A percentile compares a stretch with the other conserved stretches of the same genome.
These are phyloP conservation scores for Rhinocladiella similis DNA, from an alignment of 2,329 filamentous ascomycete species.

Conservation along the genomic window DNA sequence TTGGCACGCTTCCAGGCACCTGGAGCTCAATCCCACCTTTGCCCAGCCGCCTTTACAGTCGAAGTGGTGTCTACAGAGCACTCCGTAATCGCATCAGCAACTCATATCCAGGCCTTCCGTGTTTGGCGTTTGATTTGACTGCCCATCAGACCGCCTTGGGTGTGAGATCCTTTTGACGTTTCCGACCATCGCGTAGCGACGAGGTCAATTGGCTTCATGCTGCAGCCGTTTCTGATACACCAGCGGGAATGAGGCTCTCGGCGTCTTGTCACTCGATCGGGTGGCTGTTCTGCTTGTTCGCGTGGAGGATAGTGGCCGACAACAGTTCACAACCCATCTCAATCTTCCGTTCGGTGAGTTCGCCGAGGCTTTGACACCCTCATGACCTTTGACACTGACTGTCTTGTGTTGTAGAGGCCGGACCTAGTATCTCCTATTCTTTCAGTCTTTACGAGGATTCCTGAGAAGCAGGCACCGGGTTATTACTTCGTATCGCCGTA, in stretches of 20 bases:
- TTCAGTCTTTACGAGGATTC: constrained; percentile 32
- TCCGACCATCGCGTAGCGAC: no score
- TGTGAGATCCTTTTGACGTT: neutral
- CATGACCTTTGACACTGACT: constrained; percentile 2
- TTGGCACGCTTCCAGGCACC: no score
- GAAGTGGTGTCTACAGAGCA: no score
- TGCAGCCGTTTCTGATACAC: neutral
- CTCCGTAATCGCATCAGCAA: neutral
- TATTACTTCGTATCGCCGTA: constrained; percentile 55
- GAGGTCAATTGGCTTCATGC: constrained; percentile 5
- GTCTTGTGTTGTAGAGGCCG: constrained; percentile 34
- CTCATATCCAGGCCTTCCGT: neutral
- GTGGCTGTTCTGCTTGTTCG: constrained; percentile 28
- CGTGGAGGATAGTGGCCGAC: constrained; percentile 31
- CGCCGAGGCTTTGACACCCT: neutral
- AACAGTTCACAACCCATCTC: constrained; percentile 30
- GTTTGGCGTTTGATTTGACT: neutral
- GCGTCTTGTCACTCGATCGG: constrained; percentile 6
- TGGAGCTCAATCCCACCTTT: no score
- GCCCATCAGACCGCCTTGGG: neutral
- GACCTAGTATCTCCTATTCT: constrained; percentile 41
- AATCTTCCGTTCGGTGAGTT: constrained; percentile 40
- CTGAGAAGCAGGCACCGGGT: constrained; percentile 43
- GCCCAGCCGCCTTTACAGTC: no score
- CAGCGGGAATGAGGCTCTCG: constrained; percentile 12